These are phyloP conservation scores for Kazachstania africana DNA, from an alignment of 805 yeast genomes.

Conservation along the genomic window DNA sequence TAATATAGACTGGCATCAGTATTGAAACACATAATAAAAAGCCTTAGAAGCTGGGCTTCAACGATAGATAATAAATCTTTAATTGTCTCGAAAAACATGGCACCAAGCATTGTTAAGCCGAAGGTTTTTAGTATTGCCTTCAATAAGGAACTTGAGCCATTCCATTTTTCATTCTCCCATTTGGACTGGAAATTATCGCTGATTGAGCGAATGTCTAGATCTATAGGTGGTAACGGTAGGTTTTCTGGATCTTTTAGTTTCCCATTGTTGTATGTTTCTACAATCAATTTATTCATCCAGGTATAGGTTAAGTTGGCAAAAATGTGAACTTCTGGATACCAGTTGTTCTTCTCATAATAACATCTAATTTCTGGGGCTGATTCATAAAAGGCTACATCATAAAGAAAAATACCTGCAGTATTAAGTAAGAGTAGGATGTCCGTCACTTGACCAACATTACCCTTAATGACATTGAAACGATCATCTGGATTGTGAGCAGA, in stretches of 20 bases:
- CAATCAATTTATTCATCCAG: conserved; percentile 37
- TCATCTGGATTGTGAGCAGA: conserved; percentile 10
- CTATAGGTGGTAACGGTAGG: conserved; percentile 32
- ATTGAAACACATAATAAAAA: conserved; percentile 37
- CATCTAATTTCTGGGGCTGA: conserved; percentile 31
- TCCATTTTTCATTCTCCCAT: conserved; percentile 29
- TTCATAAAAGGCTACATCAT: conserved; percentile 28
- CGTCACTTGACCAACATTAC: conserved; percentile 10
- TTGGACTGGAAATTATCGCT: conserved; percentile 21
- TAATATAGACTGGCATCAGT: conserved; percentile 20
- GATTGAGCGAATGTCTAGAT: conserved; percentile 26
- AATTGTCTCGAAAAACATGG: conserved; percentile 28
- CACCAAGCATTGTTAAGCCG: conserved; percentile 27
- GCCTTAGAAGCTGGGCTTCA: conserved; percentile 47
- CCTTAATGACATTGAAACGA: conserved; percentile 13
- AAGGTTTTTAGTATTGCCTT: conserved; percentile 29
- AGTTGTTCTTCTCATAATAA: conserved; percentile 25
- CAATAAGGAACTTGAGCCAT: conserved; percentile 23
- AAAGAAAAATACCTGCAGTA: conserved; percentile 24
- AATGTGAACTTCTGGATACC: conserved; percentile 19
- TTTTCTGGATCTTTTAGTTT: conserved; percentile 31
- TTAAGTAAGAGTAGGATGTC: conserved; percentile 24
- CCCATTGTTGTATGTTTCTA: conserved; percentile 29
- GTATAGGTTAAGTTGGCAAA: conserved; percentile 32
- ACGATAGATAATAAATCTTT: conserved; percentile 32